phyloP scores from a whole-genome alignment of 768 basidiomycete genomes.

The Hygrocybe punicea region DNA sequence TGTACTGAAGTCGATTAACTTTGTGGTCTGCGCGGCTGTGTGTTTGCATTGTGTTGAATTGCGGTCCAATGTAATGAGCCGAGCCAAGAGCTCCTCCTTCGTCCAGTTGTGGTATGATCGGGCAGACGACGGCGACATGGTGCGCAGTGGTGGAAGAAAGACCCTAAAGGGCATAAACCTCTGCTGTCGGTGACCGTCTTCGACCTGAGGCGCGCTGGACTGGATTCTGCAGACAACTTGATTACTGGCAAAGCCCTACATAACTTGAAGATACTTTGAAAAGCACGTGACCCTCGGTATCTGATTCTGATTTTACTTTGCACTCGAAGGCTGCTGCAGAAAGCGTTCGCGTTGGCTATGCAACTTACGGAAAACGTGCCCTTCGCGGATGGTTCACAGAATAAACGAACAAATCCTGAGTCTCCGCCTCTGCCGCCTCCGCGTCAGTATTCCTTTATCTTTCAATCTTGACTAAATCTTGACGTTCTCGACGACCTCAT shows the following conservation, averaged over 20 bases:
- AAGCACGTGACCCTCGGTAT: too few relatives aligned
- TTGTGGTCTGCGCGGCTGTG: not conserved
- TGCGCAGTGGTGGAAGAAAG: not conserved
- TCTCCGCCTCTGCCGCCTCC: not conserved
- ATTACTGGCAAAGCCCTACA: too few relatives aligned
- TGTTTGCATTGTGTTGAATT: constrained; percentile 15
- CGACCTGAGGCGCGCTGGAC: too few relatives aligned
- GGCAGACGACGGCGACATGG: not conserved
- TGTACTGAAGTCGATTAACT: constrained; percentile 57
- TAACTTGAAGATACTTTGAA: too few relatives aligned
- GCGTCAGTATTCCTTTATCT: not conserved
- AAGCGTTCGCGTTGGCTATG: too few relatives aligned
- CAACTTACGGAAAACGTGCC: too few relatives aligned
- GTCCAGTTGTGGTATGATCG: constrained; percentile 51
- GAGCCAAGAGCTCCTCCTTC: constrained; percentile 67
- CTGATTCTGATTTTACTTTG: too few relatives aligned
- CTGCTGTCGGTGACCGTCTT: too few relatives aligned
- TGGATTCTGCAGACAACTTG: too few relatives aligned
- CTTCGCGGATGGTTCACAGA: too few relatives aligned
- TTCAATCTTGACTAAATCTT: not conserved
- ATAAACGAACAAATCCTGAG: not conserved
- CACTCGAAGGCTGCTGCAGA: too few relatives aligned
- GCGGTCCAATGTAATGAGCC: constrained; percentile 55
- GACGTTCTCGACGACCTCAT: not conserved
- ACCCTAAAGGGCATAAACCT: too few relatives aligned